Evolutionary conservation across 2,329 filamentous ascomycete species (phyloP), one percentile per base, ranked within the genome.

Genomic region (Fusarium poae): DNA sequence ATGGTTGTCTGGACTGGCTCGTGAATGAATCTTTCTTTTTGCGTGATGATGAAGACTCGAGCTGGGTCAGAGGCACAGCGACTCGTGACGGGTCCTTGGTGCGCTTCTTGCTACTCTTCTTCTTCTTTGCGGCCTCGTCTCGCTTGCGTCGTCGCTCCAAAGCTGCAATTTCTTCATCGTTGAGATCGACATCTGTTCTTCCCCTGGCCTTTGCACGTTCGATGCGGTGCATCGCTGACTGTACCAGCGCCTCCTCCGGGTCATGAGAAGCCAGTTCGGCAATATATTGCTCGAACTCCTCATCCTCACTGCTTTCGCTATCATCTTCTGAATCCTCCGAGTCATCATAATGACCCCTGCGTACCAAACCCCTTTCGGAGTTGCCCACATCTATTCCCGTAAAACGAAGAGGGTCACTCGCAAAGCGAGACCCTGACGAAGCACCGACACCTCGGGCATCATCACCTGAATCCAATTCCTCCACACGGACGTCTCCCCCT

Each of bases 201-300:
- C 94, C 94, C 74, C 89, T 89, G 67, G 88, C 88, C 77, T 92
- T 89, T 18, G 94, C 93, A 69, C 89, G 87, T 68, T 90, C 88
- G 76, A 97, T 97, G 70, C 93, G 91, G 73, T 90, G 89, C 78
- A 97, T 81, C 40, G 94, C 94, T 68, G 88, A 88, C 69, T 94
- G 90, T 68, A 96, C 88, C 72, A 97, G 80, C 67, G 86, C 85
- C 71, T 95, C 91, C 77, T 97, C 93, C 72, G 87, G 87, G 60
- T 92, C 89, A 73, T 83, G 82, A 69, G 86, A 83, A 61, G 86
- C 84, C 67, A 88, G 74, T 66, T 88, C 83, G 66, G 86, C 85
- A 82, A 85, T 82, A 57, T 84, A 84, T 50, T 85, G 82, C 53
- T 84, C 77, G 65, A 78, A 80, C 54, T 75, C 81, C 68, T 79